Evolutionary conservation across 805 yeast species (phyloP).

Genomic region (Starmera pachycereana): DNA sequence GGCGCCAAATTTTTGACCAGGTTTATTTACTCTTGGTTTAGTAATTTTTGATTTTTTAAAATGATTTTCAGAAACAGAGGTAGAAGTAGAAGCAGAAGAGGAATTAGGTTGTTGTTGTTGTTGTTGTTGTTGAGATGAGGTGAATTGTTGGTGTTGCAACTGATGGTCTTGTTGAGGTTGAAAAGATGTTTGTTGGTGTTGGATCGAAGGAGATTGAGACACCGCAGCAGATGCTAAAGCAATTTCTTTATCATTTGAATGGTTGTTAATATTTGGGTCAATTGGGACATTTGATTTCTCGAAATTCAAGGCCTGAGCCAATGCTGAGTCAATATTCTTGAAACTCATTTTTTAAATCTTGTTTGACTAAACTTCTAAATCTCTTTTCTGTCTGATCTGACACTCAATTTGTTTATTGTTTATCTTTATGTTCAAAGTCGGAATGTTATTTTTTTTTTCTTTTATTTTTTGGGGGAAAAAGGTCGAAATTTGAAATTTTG

Average conservation of each 20-base stretch:
- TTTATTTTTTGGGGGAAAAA: no score
- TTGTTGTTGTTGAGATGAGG: not conserved
- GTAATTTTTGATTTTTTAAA: slow-evolving; percentile 2
- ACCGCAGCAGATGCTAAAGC: slow-evolving; percentile 1
- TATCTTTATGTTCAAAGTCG: not conserved
- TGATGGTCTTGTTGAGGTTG: not conserved
- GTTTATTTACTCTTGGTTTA: slow-evolving; percentile 29
- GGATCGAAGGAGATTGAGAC: not conserved
- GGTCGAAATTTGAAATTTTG: no score
- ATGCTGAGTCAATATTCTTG: slow-evolving; percentile 4
- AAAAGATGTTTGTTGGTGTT: not conserved
- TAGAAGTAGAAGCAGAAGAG: not conserved
- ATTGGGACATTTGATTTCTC: slow-evolving; percentile 1
- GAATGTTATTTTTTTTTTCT: not conserved
- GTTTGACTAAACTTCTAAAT: not conserved
- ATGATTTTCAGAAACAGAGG: not conserved
- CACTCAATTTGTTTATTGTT: not conserved
- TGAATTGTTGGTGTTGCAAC: not conserved
- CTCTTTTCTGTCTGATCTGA: not conserved
- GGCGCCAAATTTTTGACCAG: slow-evolving; percentile 50
- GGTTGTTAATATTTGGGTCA: not conserved
- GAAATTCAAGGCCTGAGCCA: slow-evolving; percentile 9
- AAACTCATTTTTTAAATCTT: no score
- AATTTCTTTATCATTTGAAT: not conserved
- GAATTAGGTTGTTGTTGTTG: not conserved